phyloP scores from a whole-genome alignment of 1,139 yeast species.

The Tardiomyces digboiensis region DNA sequence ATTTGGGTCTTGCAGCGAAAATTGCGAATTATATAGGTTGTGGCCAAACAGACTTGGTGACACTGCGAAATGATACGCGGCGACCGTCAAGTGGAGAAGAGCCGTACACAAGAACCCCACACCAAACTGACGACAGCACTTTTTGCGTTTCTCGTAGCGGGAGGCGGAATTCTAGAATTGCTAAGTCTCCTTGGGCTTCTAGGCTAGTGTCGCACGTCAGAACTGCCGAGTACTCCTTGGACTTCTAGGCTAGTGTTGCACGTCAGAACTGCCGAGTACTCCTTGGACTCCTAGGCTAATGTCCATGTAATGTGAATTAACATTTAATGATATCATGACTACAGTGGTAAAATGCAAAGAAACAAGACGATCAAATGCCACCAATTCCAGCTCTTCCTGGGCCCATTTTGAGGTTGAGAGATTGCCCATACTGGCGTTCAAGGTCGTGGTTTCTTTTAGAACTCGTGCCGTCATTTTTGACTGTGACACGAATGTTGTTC shows the following conservation, averaged over 20 bases:
- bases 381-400: not conserved
- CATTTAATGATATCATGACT: not conserved
- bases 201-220: conserved; percentile 27
- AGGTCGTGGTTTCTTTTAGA: not conserved
- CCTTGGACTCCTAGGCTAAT: not conserved
- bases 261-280: not conserved
- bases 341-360: not conserved
- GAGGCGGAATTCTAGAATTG: conserved; percentile 75
- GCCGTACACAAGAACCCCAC: too few species aligned
- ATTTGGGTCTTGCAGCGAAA: too few species aligned
- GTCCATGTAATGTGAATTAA: too few species aligned
- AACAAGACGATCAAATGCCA: not conserved
- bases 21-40: too few species aligned
- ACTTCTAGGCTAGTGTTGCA: conserved; percentile 2
- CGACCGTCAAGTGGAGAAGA: too few species aligned
- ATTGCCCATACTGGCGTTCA: not conserved
- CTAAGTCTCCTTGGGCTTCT: conserved; percentile 23
- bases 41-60: too few species aligned
- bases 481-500: not conserved
- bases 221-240: conserved; percentile 35
- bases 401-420: not conserved
- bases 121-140: conserved; percentile 4
- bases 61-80: too few species aligned
- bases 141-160: conserved; percentile 61
- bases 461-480: not conserved